A percentile compares a stretch with the other conserved stretches of the same genome.
phyloP scores from a whole-genome alignment of 345 rosid genomes.

The Gossypium rotundifolium region DNA sequence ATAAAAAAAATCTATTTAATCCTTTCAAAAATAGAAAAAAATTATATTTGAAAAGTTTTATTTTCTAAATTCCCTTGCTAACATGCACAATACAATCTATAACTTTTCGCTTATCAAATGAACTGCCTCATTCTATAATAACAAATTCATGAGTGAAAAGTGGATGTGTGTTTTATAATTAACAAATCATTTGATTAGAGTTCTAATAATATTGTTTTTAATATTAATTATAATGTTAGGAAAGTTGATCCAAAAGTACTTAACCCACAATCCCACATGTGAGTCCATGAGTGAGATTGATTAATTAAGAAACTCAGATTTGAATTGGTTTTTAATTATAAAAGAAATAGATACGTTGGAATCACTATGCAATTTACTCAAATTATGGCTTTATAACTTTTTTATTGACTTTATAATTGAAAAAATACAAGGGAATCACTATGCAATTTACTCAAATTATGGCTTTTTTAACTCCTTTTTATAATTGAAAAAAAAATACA shows the following conservation, averaged over 20 bases:
- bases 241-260: not conserved
- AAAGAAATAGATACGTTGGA: not conserved
- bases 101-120: too few species aligned
- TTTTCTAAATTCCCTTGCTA: too few species aligned
- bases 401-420: not conserved
- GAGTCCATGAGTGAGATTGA: not conserved
- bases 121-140: not conserved
- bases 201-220: not conserved
- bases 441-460: not conserved
- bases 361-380: not conserved
- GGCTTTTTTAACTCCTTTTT: not conserved
- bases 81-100: too few species aligned
- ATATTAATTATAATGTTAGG: not conserved
- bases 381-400: not conserved
- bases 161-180: not conserved
- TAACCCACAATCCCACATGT: constrained; percentile 14
- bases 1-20: too few species aligned
- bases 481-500: not conserved
- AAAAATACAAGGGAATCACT: not conserved
- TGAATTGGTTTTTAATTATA: not conserved
- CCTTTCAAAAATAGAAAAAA: too few species aligned
- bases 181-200: not conserved
- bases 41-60: too few species aligned
- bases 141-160: constrained; percentile 13
- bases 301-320: not conserved